These are phyloP conservation scores for Metroxylon sagu DNA, from an alignment of 176 grass and related monocot species.

Conservation along the genomic window DNA sequence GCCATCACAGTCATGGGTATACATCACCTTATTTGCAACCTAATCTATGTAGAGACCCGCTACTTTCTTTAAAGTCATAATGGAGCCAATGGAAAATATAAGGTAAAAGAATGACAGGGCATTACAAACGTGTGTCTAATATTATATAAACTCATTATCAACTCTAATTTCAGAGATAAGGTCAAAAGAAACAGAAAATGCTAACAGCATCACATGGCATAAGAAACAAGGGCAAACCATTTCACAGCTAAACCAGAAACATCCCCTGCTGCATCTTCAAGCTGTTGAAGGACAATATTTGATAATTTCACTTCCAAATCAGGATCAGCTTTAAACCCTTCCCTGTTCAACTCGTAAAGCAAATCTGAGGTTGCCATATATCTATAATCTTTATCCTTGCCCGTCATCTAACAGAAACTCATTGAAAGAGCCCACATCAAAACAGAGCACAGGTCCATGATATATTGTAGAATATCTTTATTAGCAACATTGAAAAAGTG, in stretches of 20 bases:
- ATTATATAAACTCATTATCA: no score
- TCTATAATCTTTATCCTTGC: slow-evolving; percentile 93
- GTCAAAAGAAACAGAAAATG: slow-evolving; percentile 7
- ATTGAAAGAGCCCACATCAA: slow-evolving; percentile 12
- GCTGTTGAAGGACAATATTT: slow-evolving; percentile 66
- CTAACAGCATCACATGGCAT: not conserved
- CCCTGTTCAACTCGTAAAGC: slow-evolving; percentile 67
- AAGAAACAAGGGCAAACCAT: slow-evolving; percentile 37
- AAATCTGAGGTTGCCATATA: slow-evolving; percentile 98
- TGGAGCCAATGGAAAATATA: no score
- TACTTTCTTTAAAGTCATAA: no score
- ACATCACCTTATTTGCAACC: no score
- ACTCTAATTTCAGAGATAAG: not conserved
- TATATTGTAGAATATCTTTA: not conserved
- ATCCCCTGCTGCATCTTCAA: slow-evolving; percentile 90
- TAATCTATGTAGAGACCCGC: no score
- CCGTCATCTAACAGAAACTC: slow-evolving; percentile 53
- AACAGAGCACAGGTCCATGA: not conserved
- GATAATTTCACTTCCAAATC: slow-evolving; percentile 64
- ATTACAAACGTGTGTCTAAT: no score
- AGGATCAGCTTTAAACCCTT: slow-evolving; percentile 62
- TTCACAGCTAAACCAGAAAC: slow-evolving; percentile 93
- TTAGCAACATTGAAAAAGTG: not conserved
- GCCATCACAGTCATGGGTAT: no score
- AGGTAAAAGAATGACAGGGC: no score